Base-by-base conservation (phyloP, 495 filamentous ascomycete genomes). In the Stereocaulon alpinum region DNA sequence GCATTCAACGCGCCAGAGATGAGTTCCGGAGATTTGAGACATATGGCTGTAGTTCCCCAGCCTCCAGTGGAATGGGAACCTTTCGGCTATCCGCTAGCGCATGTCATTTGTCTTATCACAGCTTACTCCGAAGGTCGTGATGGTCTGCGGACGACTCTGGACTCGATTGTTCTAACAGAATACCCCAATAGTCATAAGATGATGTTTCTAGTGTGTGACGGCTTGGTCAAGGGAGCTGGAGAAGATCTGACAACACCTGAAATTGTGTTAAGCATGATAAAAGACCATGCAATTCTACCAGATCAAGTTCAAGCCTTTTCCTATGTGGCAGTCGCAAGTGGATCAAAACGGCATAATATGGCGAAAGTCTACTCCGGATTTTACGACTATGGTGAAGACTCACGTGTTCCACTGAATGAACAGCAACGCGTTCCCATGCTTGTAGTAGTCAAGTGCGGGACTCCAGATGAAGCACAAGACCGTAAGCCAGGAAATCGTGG, bases 351-450 rank as follows among this genome's bases (percentile, higher is more conserved):
- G 56, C 94, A 97, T 80, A 97, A 97, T 72, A 97, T 96, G 94
- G 90, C 94, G 63, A 95, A 97, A 77, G 83, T 99, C 50, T 96
- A 97, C 69, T 85, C 91, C 49, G 93, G 93, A 47, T 97, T 97
- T 76, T 99, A 99, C 70, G 89, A 96, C 73, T 99, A 96, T 65
- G 94, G 94, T 58, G 75, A 82, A 18, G 78, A 86, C 59, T 92
- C 88, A 4, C 72, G 80, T 59, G 85, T 99, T 55, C 86, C 92
- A 1, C 59, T 73, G 2, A 89, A 94, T 42, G 94, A 92, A 74
- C 94, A 96, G 71, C 91, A 96, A 71, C 87, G 94, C 53, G 91
- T 99, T 17, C 94, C 94, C 2, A 96, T 99, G 91, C 91, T 97
- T 79, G 82, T 94, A 2, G 81, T 99, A 53, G 91, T 96, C 47